phyloP scores from a whole-genome alignment of 1,139 yeast genomes.

The Debaryomyces coudertii region DNA sequence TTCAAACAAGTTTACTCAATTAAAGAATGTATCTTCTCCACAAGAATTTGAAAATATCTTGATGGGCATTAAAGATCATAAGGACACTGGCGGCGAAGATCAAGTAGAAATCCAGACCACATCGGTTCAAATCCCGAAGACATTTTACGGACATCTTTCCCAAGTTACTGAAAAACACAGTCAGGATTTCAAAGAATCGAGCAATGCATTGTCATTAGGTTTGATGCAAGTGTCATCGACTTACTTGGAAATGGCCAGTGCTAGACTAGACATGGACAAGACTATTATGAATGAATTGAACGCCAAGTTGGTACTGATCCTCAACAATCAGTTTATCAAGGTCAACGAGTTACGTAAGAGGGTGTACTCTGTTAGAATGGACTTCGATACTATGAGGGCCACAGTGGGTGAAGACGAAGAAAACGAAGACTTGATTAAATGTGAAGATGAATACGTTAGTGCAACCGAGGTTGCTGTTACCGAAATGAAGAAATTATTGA shows the following conservation, averaged over 20 bases:
- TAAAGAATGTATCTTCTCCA: conserved; percentile 63
- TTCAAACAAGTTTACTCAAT: conserved; percentile 56
- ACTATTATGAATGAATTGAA: conserved; percentile 60
- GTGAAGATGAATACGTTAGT: conserved; percentile 78
- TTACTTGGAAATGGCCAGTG: conserved; percentile 62
- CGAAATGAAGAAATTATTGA: conserved; percentile 71
- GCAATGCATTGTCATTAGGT: conserved; percentile 55
- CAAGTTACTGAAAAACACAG: conserved; percentile 38
- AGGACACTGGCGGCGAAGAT: conserved; percentile 14
- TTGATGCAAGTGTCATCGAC: conserved; percentile 58
- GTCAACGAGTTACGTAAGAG: conserved; percentile 63
- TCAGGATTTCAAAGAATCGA: conserved; percentile 45
- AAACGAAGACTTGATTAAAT: conserved; percentile 58
- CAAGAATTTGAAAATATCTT: conserved; percentile 63
- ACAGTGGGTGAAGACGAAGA: conserved; percentile 39
- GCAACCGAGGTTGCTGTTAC: conserved; percentile 78
- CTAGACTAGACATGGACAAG: conserved; percentile 67
- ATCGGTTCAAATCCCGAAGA: conserved; percentile 41
- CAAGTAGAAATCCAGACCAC: conserved; percentile 36
- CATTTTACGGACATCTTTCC: conserved; percentile 49
- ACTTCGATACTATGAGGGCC: conserved; percentile 67
- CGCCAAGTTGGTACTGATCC: conserved; percentile 49
- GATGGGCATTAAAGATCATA: conserved; percentile 28
- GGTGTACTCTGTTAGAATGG: conserved; percentile 70
- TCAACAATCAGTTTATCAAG: conserved; percentile 61